Evolutionary conservation across 176 grass and related monocot species (phyloP).

Genomic region (Microstegium vimineum): DNA sequence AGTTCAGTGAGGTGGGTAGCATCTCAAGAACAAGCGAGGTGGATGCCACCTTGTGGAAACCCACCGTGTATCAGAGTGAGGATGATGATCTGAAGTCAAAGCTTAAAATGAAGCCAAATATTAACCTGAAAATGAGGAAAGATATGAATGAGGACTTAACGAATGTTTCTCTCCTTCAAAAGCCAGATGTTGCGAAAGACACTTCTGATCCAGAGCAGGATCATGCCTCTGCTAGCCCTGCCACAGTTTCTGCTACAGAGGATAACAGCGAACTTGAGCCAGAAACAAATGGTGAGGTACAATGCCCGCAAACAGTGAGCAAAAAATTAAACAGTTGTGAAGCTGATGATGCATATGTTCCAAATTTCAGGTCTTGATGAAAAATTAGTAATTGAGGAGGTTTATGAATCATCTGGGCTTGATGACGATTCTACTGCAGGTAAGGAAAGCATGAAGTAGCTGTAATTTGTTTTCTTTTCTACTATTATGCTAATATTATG

Average conservation of each 20-base stretch:
- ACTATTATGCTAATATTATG: slow-evolving; percentile 40
- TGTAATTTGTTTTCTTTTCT: slow-evolving; percentile 12
- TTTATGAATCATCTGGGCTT: slow-evolving; percentile 15
- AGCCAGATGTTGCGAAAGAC: slow-evolving; percentile 47
- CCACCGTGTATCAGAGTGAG: slow-evolving; percentile 50
- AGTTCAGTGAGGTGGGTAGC: slow-evolving; percentile 11
- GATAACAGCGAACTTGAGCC: slow-evolving; percentile 10
- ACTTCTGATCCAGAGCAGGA: slow-evolving; percentile 30
- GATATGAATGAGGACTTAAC: slow-evolving; percentile 49
- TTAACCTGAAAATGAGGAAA: slow-evolving; percentile 72
- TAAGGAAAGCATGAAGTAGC: slow-evolving; percentile 26
- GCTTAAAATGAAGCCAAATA: slow-evolving; percentile 57
- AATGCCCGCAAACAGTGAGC: not conserved
- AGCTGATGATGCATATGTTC: slow-evolving; percentile 1
- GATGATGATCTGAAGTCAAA: slow-evolving; percentile 55
- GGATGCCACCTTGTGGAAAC: slow-evolving; percentile 65
- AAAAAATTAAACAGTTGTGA: not conserved
- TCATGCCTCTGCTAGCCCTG: not conserved
- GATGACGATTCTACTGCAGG: slow-evolving; percentile 36
- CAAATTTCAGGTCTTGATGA: slow-evolving; percentile 36
- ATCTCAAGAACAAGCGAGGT: slow-evolving; percentile 17
- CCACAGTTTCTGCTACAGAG: slow-evolving; percentile 14
- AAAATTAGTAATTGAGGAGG: not conserved
- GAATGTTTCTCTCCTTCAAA: slow-evolving; percentile 80
- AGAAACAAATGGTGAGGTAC: slow-evolving; percentile 27